Evolutionary conservation across 257 asterid genomes (phyloP), one percentile per base, ranked within the genome.

Genomic region (Penstemon newberryi): DNA sequence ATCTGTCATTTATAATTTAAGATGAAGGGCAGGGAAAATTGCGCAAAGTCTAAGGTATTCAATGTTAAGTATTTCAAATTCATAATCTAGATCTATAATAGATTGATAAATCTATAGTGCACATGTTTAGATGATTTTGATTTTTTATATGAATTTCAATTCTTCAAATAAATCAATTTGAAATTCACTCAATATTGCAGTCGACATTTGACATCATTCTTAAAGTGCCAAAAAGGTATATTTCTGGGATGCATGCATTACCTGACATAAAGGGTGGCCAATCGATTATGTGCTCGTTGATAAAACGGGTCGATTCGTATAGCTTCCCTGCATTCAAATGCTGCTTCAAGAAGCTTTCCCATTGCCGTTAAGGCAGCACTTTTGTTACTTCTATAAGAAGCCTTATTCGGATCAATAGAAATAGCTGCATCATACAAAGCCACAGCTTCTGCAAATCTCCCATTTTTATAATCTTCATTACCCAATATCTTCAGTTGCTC

Each of bases 331-430:
- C 96, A 90, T 77, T 94, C 99, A 38, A 87, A 80, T 8, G 86
- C 97, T 7, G 99, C 99, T 74, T 91, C 90, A n/a, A 89, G 91
- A 74, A 91, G 93, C 80, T 82, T 79, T 37, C 99, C 99, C 55
- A 94, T 41, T 7, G 97, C 96, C 6, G 93, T 83, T 11, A 94
- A 75, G 1, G 99, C 99, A 2, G 99, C 99, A 11, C 96, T 86
- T 79, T 91, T 94, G 75, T 94, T 94, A 88, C 99, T 94, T 54
- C 99, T 54, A 25, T 94, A 94, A 43, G 99, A 86, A 36, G 99
- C 99, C 80, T 89, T 94, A 37, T 81, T 82, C 0, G 99, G 96
- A 57, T 94, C 96, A 43, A 94, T 81, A 5, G 99, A 86, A 64
- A 91, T 91, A 0, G 99, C 99, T 9, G 97, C 97, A 33, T 94